Evolutionary conservation across 1,284 basidiomycete species (phyloP), one percentile per base, ranked within the genome.

Genomic region (Heterobasidion annosum): DNA sequence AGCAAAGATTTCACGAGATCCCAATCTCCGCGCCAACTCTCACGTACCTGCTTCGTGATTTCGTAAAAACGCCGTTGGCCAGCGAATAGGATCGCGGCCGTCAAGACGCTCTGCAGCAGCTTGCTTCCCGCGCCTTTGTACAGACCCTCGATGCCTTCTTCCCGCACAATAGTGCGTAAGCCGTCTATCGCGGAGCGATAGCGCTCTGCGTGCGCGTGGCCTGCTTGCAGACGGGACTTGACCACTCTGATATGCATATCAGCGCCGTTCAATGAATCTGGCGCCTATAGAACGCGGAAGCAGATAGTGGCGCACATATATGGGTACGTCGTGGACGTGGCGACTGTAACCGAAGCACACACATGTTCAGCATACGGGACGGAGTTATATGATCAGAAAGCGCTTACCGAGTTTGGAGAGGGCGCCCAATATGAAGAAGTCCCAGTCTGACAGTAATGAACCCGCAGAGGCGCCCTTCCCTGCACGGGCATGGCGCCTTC

Each of bases 381-480:
- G 25, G 25, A 25, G 25, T 25, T 25, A 1, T 25, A 25, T 25
- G 37, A 43, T 13, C 43, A 15, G 55, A 51, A 16, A 48, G 25
- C 8, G 69, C 79, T 48, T 63, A 90, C 88, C 78, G 8, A 95
- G 77, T 65, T 95, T 96, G 46, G 90, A 93, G 53, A 96, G 66
- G 1, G 93, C 85, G 8, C 93, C 93, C 33, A 97, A 77, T 60
- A 94, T 67, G 71, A 98, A 96, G 69, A 92, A 88, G 67, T 98
- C 94, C 75, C 83, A 79, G 65, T 96, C 91, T 19, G 82, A 79
- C 37, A 96, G 72, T 4, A 81, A 66, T 40, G 75, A 77, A 42
- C 74, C 71, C n/a, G 46, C 46, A 13, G 18, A 25, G 15, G 18
- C 33, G 18, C 71, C 58, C 32, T 59, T 54, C 18, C 59, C 74